Evolutionary conservation across 2,329 filamentous ascomycete species (phyloP).

Genomic region (Madurella mycetomatis): DNA sequence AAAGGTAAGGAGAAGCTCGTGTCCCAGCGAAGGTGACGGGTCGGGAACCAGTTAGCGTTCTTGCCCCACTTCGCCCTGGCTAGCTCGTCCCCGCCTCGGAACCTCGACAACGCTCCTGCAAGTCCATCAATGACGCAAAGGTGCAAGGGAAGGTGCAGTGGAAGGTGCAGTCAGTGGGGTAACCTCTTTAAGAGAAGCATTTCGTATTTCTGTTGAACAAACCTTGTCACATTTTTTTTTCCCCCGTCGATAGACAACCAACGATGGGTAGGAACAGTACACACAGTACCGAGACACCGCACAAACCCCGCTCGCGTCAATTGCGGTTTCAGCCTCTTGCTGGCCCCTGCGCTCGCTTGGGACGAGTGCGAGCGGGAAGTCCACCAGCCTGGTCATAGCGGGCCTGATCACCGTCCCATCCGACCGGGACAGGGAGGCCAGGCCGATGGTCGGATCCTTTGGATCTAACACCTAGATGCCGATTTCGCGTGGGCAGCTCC

Average conservation of each 20-base stretch:
- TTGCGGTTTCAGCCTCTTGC: conserved; percentile 21
- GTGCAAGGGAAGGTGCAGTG: too few relatives aligned
- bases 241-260: too few relatives aligned
- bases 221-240: too few relatives aligned
- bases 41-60: not conserved
- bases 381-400: conserved; percentile 21
- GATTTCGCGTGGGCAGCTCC: not conserved
- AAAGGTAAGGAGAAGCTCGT: conserved; percentile 9
- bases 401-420: conserved; percentile 21
- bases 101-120: not conserved
- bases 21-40: not conserved
- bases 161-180: not conserved
- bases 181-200: too few relatives aligned
- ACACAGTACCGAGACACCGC: conserved; percentile 1
- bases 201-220: too few relatives aligned
- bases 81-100: conserved; percentile 9
- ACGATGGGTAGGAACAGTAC: not conserved
- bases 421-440: conserved; percentile 1
- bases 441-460: not conserved
- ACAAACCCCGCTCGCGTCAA: conserved; percentile 12
- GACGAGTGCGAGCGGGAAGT: not conserved
- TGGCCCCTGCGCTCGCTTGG: conserved; percentile 19
- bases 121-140: not conserved
- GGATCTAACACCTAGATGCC: not conserved
- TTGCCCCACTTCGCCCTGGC: not conserved